Evolutionary conservation across 192 early-diverging fungal species (phyloP).

Genomic region (Coemansia sp.): DNA sequence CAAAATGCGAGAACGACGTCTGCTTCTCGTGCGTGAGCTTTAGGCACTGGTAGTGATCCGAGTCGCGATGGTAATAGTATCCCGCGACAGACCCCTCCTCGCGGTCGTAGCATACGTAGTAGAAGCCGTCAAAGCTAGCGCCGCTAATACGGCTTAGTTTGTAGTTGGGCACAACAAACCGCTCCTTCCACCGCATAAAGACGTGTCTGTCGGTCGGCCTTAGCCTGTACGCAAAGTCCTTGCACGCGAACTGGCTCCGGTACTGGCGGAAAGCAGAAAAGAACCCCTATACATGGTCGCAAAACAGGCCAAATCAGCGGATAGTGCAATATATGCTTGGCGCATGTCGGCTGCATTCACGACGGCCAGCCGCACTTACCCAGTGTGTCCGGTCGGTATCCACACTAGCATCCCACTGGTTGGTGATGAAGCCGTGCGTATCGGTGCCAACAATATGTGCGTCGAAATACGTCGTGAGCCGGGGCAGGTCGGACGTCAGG

Average conservation of each 20-base stretch:
- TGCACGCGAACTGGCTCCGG: conserved; percentile 31
- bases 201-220: conserved; percentile 53
- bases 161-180: conserved; percentile 78
- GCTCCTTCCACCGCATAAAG: conserved; percentile 88
- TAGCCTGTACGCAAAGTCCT: conserved; percentile 44
- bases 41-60: conserved; percentile 48
- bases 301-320: not conserved
- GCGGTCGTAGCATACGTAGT: conserved; percentile 68
- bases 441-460: conserved; percentile 64
- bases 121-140: conserved; percentile 78
- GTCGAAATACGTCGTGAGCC: conserved; percentile 71
- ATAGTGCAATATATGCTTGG: not conserved
- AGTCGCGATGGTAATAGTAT: conserved; percentile 57
- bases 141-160: conserved; percentile 61
- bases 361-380: conserved; percentile 36
- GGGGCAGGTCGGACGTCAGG: conserved; percentile 65
- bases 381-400: conserved; percentile 65
- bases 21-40: conserved; percentile 30
- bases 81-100: conserved; percentile 56
- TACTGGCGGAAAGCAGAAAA: conserved; percentile 42
- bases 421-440: conserved; percentile 59
- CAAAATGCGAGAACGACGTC: conserved; percentile 44
- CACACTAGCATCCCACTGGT: conserved; percentile 70
- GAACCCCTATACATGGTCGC: conserved; percentile 21
- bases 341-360: not conserved